Base-by-base conservation (phyloP, 2,329 filamentous ascomycete genomes). In the Trichoderma sp. region DNA sequence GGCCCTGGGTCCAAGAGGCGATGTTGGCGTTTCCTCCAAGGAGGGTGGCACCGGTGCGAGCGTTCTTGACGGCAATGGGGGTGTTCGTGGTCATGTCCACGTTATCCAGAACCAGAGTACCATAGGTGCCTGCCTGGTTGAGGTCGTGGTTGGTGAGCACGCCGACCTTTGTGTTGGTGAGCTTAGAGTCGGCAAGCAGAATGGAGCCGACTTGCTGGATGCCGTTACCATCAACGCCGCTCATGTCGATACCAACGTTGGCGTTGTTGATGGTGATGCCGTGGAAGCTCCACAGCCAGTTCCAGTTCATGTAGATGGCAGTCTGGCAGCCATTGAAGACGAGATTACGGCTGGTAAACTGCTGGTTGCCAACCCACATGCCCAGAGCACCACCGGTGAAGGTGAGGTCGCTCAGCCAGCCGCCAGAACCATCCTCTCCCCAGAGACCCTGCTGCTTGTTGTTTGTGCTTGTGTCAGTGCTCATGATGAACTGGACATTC, bases 231-330 rank as follows among this genome's bases (percentile, higher is more conserved):
- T 59, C 57, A 13, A 23, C 3, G 63, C 87, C 88, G 68, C 91
- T 88, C 90, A 97, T 93, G 81, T 97, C 92, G 74, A 97, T 84
- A 70, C 93, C 94, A 50, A 95, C 82, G n/a, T 85, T 83, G 79
- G 91, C 93, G 79, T 91, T 89, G 80, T 93, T 90, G 81, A 97
- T 93, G 59, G 83, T 87, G 47, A 97, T 76, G 43, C 88, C 92
- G 79, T 95, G 93, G 82, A 96, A 89, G 58, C 91, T 90, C 91
- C 92, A 97, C 20, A 90, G 85, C 94, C 94, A 97, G 84, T 95
- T 93, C 94, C 94, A 97, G 85, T 94, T 94, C 90, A 96, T 92
- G 83, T 88, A 93, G 74, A 97, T 90, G 73, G 92, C 94, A 2
- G 93, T 97, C 78, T 93, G 87, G 84, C 92, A 95, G 80, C 88